phyloP scores from a whole-genome alignment of 1,284 basidiomycete genomes.

The Tylopilus orsonianus region DNA sequence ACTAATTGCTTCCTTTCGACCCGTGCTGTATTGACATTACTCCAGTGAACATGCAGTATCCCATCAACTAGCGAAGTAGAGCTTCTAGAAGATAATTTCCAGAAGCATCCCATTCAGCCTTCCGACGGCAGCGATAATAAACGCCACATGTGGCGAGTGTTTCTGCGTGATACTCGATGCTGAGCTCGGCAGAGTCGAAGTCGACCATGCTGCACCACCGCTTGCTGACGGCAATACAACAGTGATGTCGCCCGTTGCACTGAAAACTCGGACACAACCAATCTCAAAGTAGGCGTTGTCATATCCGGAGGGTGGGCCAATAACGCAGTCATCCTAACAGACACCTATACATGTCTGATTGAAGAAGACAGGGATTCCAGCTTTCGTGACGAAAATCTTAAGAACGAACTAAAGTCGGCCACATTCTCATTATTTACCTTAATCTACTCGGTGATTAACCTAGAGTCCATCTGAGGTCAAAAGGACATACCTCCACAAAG shows the following conservation, averaged over 20 bases:
- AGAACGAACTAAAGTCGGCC: neutral
- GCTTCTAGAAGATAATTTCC: conserved; percentile 6
- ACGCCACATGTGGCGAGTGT: conserved; percentile 8
- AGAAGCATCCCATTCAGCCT: conserved; percentile 19
- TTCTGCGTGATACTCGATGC: conserved; percentile 1
- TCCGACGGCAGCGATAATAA: conserved; percentile 13
- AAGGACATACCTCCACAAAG: conserved; percentile 54
- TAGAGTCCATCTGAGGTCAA: neutral
- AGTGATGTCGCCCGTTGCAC: conserved; percentile 28
- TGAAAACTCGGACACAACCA: conserved; percentile 57
- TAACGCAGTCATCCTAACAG: conserved; percentile 76
- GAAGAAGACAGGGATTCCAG: conserved; percentile 53
- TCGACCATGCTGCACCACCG: conserved; percentile 13
- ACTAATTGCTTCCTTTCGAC: no score
- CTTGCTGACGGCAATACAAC: conserved; percentile 24
- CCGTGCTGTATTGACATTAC: no score
- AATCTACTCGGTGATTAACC: conserved; percentile 26
- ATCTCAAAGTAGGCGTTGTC: conserved; percentile 78
- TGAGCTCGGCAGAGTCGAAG: conserved; percentile 15
- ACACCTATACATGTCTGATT: conserved; percentile 61
- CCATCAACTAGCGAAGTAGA: no score
- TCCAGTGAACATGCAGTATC: no score
- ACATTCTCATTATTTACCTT: conserved; percentile 39
- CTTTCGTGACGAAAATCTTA: conserved; percentile 20
- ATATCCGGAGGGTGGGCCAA: conserved; percentile 65